These are phyloP conservation scores for Cunninghamia lanceolata DNA, from an alignment of 75 land plant species.

Conservation along the genomic window DNA sequence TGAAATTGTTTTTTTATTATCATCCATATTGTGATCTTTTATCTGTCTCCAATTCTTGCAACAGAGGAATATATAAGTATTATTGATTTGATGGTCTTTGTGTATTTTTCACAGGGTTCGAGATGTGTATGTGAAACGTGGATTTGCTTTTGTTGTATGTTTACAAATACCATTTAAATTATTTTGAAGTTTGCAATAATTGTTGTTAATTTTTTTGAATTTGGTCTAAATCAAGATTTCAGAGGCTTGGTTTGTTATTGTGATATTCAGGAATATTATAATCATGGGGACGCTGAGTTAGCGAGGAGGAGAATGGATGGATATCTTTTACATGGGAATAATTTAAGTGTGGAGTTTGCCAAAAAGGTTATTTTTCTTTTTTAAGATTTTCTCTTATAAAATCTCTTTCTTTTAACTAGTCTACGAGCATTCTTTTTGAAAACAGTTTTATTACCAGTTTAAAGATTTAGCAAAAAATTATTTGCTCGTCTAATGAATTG, in stretches of 20 bases:
- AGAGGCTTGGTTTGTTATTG: not conserved
- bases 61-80: not conserved
- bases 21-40: too few relatives aligned
- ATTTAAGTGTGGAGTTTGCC: not conserved
- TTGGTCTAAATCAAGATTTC: not conserved
- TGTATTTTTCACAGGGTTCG: not conserved
- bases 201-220: not conserved
- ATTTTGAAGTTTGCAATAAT: not conserved
- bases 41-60: too few relatives aligned
- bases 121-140: not conserved
- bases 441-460: too few relatives aligned
- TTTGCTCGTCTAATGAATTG: not conserved
- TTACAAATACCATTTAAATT: not conserved
- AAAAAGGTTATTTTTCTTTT: not conserved
- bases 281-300: not conserved
- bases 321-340: not conserved
- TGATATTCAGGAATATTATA: not conserved
- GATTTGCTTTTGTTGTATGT: constrained; percentile 4
- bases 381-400: too few relatives aligned
- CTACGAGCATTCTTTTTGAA: too few relatives aligned
- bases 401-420: too few relatives aligned
- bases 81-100: not conserved
- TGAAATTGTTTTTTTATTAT: too few relatives aligned
- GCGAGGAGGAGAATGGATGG: not conserved
- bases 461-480: too few relatives aligned